These are phyloP conservation scores for Fistulifera pelliculosa DNA, from an alignment of 108 stramenopile species.

Conservation along the genomic window DNA sequence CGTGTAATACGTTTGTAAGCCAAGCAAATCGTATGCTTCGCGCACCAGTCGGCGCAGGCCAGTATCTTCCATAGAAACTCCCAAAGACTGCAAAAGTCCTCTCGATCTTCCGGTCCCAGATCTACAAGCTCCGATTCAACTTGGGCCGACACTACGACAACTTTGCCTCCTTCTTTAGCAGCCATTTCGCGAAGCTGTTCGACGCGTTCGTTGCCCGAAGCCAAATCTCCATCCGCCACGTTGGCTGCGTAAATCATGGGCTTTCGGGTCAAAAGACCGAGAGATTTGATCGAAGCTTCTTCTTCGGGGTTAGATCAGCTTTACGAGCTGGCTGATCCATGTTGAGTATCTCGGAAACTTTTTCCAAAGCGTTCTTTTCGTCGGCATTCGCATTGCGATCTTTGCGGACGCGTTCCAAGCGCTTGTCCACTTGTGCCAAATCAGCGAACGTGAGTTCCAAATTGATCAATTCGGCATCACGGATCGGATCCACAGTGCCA, in stretches of 20 bases:
- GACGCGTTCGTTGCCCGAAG: slow-evolving; percentile 85
- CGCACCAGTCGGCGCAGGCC: slow-evolving; percentile 87
- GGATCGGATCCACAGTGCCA: slow-evolving; percentile 82
- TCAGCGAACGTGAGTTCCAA: slow-evolving; percentile 95
- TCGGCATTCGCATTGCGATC: slow-evolving; percentile 60
- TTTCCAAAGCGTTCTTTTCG: slow-evolving; percentile 82
- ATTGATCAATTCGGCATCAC: slow-evolving; percentile 98
- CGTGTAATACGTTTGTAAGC: slow-evolving; percentile 95
- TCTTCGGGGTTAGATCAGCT: slow-evolving; percentile 82
- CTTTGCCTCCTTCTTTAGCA: slow-evolving; percentile 71
- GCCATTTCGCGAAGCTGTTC: slow-evolving; percentile 64
- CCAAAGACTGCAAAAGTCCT: slow-evolving; percentile 87
- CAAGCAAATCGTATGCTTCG: slow-evolving; percentile 82
- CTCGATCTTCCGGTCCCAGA: slow-evolving; percentile 62
- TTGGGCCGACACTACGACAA: slow-evolving; percentile 94
- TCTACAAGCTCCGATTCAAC: slow-evolving; percentile 94
- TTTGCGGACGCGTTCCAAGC: slow-evolving; percentile 70
- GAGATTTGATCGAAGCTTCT: slow-evolving; percentile 53
- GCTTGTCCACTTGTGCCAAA: slow-evolving; percentile 90
- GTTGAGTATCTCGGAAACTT: slow-evolving; percentile 60
- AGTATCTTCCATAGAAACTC: slow-evolving; percentile 75
- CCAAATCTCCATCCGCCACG: slow-evolving; percentile 94
- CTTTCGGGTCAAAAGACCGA: slow-evolving; percentile 87
- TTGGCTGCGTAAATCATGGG: slow-evolving; percentile 97
- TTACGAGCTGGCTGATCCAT: slow-evolving; percentile 75